These are phyloP conservation scores for Cladophialophora immunda DNA, from an alignment of 2,329 filamentous ascomycete genomes.

Conservation along the genomic window DNA sequence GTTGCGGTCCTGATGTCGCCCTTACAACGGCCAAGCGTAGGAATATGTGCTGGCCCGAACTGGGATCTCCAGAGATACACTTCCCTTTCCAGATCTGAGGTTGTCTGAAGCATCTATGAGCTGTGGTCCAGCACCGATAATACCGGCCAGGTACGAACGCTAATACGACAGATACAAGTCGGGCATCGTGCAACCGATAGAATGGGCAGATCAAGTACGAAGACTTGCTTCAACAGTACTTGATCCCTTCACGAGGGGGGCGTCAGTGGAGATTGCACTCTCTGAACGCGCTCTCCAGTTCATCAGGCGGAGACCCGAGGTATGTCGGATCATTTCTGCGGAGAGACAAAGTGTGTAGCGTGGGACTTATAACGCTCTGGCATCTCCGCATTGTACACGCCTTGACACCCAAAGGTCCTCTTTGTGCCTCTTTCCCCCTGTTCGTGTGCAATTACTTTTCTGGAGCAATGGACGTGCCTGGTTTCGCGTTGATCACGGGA, in stretches of 20 bases:
- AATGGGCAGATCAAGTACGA: too few species aligned
- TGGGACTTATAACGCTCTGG: neutral
- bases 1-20: too few species aligned
- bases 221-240: too few species aligned
- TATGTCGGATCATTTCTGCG: neutral
- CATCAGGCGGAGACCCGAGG: neutral
- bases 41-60: too few species aligned
- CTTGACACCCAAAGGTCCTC: neutral
- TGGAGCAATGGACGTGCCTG: slow-evolving; percentile 34
- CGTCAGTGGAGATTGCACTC: neutral
- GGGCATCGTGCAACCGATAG: too few species aligned
- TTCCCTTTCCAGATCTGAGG: too few species aligned
- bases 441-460: neutral
- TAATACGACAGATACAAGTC: too few species aligned
- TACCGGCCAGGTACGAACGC: too few species aligned
- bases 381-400: neutral
- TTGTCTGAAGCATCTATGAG: too few species aligned
- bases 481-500: slow-evolving; percentile 32
- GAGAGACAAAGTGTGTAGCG: neutral
- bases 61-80: too few species aligned
- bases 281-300: neutral
- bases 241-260: neutral
- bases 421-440: neutral
- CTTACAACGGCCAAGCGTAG: too few species aligned
- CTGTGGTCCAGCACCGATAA: too few species aligned